Evolutionary conservation across 75 land plant species (phyloP).

Genomic region (Selaginella tamariscina): DNA sequence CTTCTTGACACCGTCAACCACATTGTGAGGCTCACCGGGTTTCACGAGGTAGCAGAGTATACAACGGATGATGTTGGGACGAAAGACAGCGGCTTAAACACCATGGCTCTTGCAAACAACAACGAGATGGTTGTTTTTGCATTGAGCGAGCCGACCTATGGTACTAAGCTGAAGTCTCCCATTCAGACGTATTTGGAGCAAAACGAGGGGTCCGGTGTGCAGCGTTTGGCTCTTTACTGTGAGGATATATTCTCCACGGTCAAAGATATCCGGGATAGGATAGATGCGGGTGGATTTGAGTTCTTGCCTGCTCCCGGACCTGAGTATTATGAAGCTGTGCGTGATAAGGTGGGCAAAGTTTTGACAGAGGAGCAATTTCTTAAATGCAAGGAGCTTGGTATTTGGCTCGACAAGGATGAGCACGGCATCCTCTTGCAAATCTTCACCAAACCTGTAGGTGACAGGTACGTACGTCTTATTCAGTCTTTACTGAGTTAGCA

Average conservation of each 20-base stretch:
- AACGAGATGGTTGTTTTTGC: conserved; percentile 85
- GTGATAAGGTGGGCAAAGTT: conserved; percentile 49
- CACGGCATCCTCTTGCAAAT: conserved; percentile 91
- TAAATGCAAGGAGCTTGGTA: conserved; percentile 86
- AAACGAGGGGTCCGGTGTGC: conserved; percentile 85
- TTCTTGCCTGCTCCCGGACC: conserved; percentile 94
- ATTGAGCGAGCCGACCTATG: conserved; percentile 81
- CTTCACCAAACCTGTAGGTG: conserved; percentile 94
- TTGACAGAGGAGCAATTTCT: conserved; percentile 66
- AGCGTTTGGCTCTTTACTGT: conserved; percentile 72
- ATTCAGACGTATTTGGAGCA: conserved; percentile 95
- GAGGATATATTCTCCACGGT: conserved; percentile 65
- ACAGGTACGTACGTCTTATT: conserved; percentile 43
- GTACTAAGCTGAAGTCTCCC: conserved; percentile 86
- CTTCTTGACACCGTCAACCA: conserved; percentile 48
- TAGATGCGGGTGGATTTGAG: conserved; percentile 71
- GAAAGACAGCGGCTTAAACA: conserved; percentile 84
- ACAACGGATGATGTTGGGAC: conserved; percentile 96
- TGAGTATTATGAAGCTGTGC: conserved; percentile 67
- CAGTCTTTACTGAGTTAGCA: too few relatives aligned
- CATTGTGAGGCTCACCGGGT: conserved; percentile 67
- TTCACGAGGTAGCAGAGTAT: conserved; percentile 95
- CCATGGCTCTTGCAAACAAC: conserved; percentile 83
- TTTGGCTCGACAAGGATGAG: conserved; percentile 89
- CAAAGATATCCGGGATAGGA: conserved; percentile 62